These are phyloP conservation scores for Lonicera japonica DNA, from an alignment of 129 eudicot genomes.

Conservation along the genomic window DNA sequence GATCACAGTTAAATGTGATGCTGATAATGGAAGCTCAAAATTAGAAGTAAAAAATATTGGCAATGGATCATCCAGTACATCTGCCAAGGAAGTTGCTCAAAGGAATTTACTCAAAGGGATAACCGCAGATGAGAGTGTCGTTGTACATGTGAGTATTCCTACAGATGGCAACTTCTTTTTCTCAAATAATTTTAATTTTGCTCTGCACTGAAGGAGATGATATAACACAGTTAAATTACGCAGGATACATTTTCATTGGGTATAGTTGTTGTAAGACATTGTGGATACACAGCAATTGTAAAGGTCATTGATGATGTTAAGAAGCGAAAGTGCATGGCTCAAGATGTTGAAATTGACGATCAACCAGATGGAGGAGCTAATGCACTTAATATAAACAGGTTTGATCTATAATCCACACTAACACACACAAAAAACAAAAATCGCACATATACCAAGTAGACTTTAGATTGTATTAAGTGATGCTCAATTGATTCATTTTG, in stretches of 20 bases:
- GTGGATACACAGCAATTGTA: conserved; percentile 82
- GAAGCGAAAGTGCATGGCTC: conserved; percentile 37
- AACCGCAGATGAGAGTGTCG: conserved; percentile 96
- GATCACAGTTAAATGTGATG: conserved; percentile 71
- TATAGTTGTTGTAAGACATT: conserved; percentile 60
- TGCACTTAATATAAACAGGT: conserved; percentile 93
- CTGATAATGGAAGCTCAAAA: conserved; percentile 66
- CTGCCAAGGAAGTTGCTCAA: conserved; percentile 49
- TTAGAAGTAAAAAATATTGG: conserved; percentile 41
- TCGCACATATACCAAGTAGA: no score
- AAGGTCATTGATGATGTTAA: conserved; percentile 80
- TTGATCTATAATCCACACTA: conserved; percentile 11
- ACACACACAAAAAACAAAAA: neutral
- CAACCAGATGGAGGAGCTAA: conserved; percentile 98
- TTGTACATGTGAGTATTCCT: conserved; percentile 68
- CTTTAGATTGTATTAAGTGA: no score
- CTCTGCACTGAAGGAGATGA: conserved; percentile 7
- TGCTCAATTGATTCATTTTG: no score
- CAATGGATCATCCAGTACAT: conserved; percentile 33
- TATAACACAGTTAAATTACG: conserved; percentile 15
- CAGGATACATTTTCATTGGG: conserved; percentile 86
- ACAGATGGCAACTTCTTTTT: neutral
- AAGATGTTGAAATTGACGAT: conserved; percentile 75
- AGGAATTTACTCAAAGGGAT: conserved; percentile 81
- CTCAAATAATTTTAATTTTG: neutral